phyloP scores from a whole-genome alignment of 1,139 yeast genomes.

The Meyerozyma guilliermondii region DNA sequence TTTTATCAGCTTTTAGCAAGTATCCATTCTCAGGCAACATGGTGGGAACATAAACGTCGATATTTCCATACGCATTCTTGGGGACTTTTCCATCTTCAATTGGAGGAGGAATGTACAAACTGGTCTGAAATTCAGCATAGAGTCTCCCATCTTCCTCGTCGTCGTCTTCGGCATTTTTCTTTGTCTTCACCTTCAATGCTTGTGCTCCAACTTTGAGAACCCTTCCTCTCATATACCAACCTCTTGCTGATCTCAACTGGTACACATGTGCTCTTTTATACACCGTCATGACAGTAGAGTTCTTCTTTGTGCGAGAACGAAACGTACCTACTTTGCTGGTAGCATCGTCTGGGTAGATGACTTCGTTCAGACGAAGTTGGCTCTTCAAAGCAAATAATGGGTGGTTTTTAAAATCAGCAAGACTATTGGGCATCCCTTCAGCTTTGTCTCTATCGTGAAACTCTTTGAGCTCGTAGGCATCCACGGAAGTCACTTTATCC shows the following conservation, averaged over 20 bases:
- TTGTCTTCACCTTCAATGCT: constrained; percentile 46
- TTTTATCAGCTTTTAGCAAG: constrained; percentile 34
- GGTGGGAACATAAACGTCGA: constrained; percentile 67
- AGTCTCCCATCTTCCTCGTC: constrained; percentile 43
- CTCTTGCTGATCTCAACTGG: constrained; percentile 63
- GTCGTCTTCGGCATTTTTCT: constrained; percentile 14
- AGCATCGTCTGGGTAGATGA: constrained; percentile 62
- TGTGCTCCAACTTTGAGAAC: constrained; percentile 65
- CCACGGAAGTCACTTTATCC: constrained; percentile 40
- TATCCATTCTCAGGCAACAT: constrained; percentile 84
- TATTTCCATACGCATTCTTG: constrained; percentile 75
- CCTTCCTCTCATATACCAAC: constrained; percentile 85
- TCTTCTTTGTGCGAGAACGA: constrained; percentile 29
- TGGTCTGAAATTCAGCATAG: constrained; percentile 77
- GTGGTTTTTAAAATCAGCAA: constrained; percentile 81
- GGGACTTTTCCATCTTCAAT: constrained; percentile 61
- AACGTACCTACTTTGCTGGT: constrained; percentile 62
- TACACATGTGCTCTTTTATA: constrained; percentile 66
- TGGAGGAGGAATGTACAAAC: constrained; percentile 61
- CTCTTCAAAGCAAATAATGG: constrained; percentile 82
- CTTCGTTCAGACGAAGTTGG: constrained; percentile 67
- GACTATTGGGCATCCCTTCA: constrained; percentile 85
- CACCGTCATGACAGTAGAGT: constrained; percentile 45
- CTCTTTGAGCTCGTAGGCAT: constrained; percentile 66
- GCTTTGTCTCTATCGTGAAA: constrained; percentile 59